Base-by-base conservation (phyloP, 106 monocot species). In the Dioscorea alata region DNA sequence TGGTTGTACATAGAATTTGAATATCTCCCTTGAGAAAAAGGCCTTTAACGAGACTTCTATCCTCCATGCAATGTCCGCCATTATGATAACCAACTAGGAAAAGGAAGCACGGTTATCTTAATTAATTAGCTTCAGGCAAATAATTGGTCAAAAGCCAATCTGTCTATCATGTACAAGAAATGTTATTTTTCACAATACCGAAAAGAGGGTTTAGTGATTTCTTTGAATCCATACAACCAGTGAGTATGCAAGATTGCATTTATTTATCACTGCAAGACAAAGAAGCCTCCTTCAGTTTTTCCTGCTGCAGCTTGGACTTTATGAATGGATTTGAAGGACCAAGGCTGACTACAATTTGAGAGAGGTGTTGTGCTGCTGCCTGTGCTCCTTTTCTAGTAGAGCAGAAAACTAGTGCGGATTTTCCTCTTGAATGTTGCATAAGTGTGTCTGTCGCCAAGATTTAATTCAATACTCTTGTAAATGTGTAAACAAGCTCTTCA, bases 301-400 rank as follows among this genome's bases (percentile, higher is more conserved):
- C 84, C 58, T 81, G 84, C 35, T 99, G 97, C 33, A 85, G 73
- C 66, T 80, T 83, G 2, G 97, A 99, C 69, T 85, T 85, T 54
- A 99, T 79, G 60, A 97, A 97, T 21, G 92, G 97, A 78, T 97
- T 97, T 58, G 97, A 86, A 77, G 81, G 77, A 63, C 89, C 97
- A 70, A 87, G 89, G 17, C 33, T 72, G 64, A 74, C 71, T 76
- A 76, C 92, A 63, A 71, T 83, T 58, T 78, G 82, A 73, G 92
- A 86, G 20, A 99, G 81, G 67, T 76, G 80, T 70, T 99, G 92
- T 72, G 97, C 92, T 34, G 87, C 80, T 81, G 92, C 97, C 69
- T 90, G 92, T 64, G 97, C 97, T 57, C 97, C 92, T 78, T 87
- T 99, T 86, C 97, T 86, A 34, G 92, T 99, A 60, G 92, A 99